Evolutionary conservation across 2,329 filamentous ascomycete species (phyloP), one percentile per base, ranked within the genome.

Genomic region (Xylaria sp.): DNA sequence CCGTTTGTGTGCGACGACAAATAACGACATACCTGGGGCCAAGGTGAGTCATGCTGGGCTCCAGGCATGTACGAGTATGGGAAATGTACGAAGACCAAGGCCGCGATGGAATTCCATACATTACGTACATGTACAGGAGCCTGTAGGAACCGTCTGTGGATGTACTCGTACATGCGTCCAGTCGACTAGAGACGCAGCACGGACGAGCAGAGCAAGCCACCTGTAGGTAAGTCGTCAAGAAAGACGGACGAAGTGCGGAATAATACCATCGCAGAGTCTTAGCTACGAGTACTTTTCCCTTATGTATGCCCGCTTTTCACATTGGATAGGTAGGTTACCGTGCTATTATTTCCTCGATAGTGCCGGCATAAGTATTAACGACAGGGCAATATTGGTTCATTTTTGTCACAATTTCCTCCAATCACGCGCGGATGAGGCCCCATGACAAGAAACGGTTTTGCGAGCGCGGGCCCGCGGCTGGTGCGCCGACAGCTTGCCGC

Each of bases 351-450:
- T 55, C 60, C 67, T 66, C 63, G 65, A 66, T 68, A 68, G 67
- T 65, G 62, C 66, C 66, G 65, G 65, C 65, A 68, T 62, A 54
- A 65, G 67, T 60, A 58, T 49, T 49, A 49, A 49, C 9, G 18
- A 49, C 60, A 57, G 60, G 60, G 49, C 61, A 64, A 66, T 67
- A 68, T 68, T 62, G 58, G 62, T 57, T 63, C 59, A 52, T 59
- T 60, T 65, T 64, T 66, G 63, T 67, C 68, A 68, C 61, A 56
- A 67, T 61, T 63, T 61, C 62, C 63, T 66, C 68, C 68, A 69
- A 69, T 69, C 65, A 69, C 47, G 52, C 16, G 16, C 30, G 30
- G 30, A 39, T 18, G 19, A 54, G 16, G 34, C 13, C 48, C 57
- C 46, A 58, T 63, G 62, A 60, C 60, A 64, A 55, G 58, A 63